Evolutionary conservation across 768 basidiomycete species (phyloP).

Genomic region (Macrolepiota dolichaula): DNA sequence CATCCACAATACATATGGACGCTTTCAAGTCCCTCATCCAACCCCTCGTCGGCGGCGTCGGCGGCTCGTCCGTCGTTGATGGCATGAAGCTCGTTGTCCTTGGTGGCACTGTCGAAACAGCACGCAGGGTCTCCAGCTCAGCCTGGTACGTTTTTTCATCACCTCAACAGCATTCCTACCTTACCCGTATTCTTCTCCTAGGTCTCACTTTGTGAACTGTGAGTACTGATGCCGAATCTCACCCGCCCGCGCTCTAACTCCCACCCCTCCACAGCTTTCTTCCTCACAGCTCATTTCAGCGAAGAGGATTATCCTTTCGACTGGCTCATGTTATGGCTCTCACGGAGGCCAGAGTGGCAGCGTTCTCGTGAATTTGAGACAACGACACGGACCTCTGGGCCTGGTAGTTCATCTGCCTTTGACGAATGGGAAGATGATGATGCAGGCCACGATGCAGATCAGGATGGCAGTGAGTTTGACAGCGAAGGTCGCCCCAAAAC

Average conservation of each 20-base stretch:
- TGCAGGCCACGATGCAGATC: constrained; percentile 20
- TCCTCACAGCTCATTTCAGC: constrained; percentile 87
- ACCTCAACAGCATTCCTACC: constrained; percentile 8
- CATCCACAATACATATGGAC: constrained; percentile 48
- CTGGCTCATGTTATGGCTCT: constrained; percentile 90
- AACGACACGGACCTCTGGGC: constrained; percentile 69
- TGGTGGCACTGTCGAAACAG: constrained; percentile 85
- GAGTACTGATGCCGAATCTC: constrained; percentile 27
- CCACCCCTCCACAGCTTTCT: constrained; percentile 54
- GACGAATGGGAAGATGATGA: constrained; percentile 37
- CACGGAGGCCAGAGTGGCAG: constrained; percentile 82
- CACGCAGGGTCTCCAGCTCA: constrained; percentile 75
- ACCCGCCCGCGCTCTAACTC: constrained; percentile 14
- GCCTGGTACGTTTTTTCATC: constrained; percentile 60
- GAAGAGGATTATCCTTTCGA: constrained; percentile 91
- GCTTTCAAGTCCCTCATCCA: constrained; percentile 77
- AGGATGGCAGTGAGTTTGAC: constrained; percentile 37
- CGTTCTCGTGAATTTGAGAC: constrained; percentile 88
- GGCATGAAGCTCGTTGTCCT: constrained; percentile 89
- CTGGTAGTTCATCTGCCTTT: constrained; percentile 48
- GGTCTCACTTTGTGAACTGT: constrained; percentile 89
- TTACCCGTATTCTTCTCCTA: constrained; percentile 20
- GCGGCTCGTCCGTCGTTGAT: constrained; percentile 77
- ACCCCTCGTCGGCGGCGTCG: constrained; percentile 73
- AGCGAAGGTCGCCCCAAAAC: constrained; percentile 58